Evolutionary conservation across 2,329 filamentous ascomycete genomes (phyloP).

Genomic region (Penicillium sp.): DNA sequence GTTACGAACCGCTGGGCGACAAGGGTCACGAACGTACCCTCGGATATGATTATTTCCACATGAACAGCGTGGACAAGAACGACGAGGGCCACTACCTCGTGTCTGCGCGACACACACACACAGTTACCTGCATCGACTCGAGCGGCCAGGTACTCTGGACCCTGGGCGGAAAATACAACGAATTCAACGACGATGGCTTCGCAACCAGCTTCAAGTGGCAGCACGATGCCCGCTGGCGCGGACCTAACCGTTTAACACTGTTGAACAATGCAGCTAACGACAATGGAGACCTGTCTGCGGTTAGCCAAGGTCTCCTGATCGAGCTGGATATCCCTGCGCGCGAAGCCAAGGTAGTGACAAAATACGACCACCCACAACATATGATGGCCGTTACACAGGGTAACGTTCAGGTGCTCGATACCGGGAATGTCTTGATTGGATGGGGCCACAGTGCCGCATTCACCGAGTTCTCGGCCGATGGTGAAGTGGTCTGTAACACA

Average conservation of each 20-base stretch:
- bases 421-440: constrained; percentile 50
- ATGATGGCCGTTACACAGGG: constrained; percentile 22
- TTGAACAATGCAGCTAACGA: constrained; percentile 28
- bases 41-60: constrained; percentile 56
- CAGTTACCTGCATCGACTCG: constrained; percentile 42
- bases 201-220: constrained; percentile 31
- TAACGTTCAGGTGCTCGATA: constrained; percentile 23
- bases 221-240: constrained; percentile 32
- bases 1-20: constrained; percentile 16
- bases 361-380: constrained; percentile 19
- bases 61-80: constrained; percentile 56
- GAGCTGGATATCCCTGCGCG: constrained; percentile 13
- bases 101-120: constrained; percentile 40
- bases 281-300: constrained; percentile 8
- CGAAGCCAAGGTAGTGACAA: constrained; percentile 10
- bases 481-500: constrained; percentile 26
- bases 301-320: constrained; percentile 19
- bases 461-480: constrained; percentile 45
- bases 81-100: constrained; percentile 44
- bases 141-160: constrained; percentile 28
- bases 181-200: constrained; percentile 23
- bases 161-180: constrained; percentile 31
- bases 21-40: constrained; percentile 17
- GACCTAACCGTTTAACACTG: constrained; percentile 21
- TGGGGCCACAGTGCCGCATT: constrained; percentile 54